A percentile compares a stretch with the other conserved stretches of the same genome.
These are phyloP conservation scores for Umbelopsis sp. DNA, from an alignment of 371 early-diverging fungal genomes.

Conservation along the genomic window DNA sequence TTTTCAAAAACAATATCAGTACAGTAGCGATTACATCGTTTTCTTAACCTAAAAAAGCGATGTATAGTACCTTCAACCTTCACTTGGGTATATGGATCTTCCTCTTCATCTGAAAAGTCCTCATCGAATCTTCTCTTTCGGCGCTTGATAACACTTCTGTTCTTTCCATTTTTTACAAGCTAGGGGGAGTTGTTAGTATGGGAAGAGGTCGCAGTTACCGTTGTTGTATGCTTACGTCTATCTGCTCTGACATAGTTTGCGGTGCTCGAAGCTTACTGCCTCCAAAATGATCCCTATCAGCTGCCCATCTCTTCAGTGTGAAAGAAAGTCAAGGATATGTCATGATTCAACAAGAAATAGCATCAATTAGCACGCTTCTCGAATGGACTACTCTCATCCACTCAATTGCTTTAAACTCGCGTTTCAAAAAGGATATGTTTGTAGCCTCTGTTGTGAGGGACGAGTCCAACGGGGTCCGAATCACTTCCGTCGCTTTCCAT, in stretches of 20 bases:
- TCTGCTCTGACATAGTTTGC: constrained; percentile 36
- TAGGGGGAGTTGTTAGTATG: constrained; percentile 20
- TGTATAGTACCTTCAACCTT: constrained; percentile 53
- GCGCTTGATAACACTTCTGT: constrained; percentile 44
- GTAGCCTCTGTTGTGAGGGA: constrained; percentile 59
- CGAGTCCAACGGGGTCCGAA: constrained; percentile 40
- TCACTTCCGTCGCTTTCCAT: constrained; percentile 43
- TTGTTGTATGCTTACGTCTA: constrained; percentile 35
- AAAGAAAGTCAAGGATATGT: constrained; percentile 27
- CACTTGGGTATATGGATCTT: constrained; percentile 55
- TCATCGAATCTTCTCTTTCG: constrained; percentile 43
- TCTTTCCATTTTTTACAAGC: constrained; percentile 44
- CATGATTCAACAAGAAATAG: constrained; percentile 29
- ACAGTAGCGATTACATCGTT: too few relatives aligned
- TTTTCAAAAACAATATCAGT: neutral
- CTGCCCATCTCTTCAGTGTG: constrained; percentile 50
- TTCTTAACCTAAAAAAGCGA: too few relatives aligned
- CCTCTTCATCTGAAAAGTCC: constrained; percentile 46
- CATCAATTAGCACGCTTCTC: constrained; percentile 3
- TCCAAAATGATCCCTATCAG: constrained; percentile 39
- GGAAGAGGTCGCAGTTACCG: neutral
- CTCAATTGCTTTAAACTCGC: neutral
- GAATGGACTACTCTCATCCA: neutral
- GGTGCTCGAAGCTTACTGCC: constrained; percentile 49
- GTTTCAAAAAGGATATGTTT: constrained; percentile 61